Evolutionary conservation across 1,284 basidiomycete species (phyloP), one percentile per base, ranked within the genome.

Genomic region (Apiotrichum akiyoshidainum): DNA sequence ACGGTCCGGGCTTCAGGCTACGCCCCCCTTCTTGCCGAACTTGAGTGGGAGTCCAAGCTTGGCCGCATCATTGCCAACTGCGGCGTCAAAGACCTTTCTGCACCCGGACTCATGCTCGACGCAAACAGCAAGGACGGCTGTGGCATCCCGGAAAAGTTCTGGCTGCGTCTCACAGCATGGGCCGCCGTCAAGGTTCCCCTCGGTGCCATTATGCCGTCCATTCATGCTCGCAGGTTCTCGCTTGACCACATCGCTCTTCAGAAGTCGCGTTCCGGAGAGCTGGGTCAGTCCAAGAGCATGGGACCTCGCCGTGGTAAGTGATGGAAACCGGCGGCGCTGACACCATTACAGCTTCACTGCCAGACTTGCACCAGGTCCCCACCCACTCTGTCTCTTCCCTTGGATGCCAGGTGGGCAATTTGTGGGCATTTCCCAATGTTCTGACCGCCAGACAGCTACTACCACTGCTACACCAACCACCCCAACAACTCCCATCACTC

Each of bases 141-240:
- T 48, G 73, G 74, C n/a, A 75, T 76, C 31, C 74, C 74, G 0
- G 73, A 73, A 45, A 57, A 62, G 26, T 60, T 68, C 41, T 72
- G 72, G 66, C 8, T 61, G 0, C 48, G 46, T 12, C 52, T 65
- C 2, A 46, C 52, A 1, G 31, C 52, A 1, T 61, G 59, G 55
- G 57, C 55, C 7, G 55, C 48, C 16, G 63, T 64, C 46, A 65
- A 65, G 50, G 60, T 65, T 10, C 63, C 59, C 5, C 47, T 61
- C 10, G 63, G 63, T 4, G 46, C 60, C 0, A 53, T 61, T 13
- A 31, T 59, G 0, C 60, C 54, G 10, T 26, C 9, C 9, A 5
- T 46, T 8, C 46, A 35, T 16, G 8, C 35, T 9, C 50, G 39
- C 50, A 39, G 40, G 14, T 33, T 26, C 31, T 31, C 50, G 22